A percentile compares a stretch with the other conserved stretches of the same genome.
Evolutionary conservation across 495 filamentous ascomycete genomes (phyloP).

Genomic region (Neurospora sp.): DNA sequence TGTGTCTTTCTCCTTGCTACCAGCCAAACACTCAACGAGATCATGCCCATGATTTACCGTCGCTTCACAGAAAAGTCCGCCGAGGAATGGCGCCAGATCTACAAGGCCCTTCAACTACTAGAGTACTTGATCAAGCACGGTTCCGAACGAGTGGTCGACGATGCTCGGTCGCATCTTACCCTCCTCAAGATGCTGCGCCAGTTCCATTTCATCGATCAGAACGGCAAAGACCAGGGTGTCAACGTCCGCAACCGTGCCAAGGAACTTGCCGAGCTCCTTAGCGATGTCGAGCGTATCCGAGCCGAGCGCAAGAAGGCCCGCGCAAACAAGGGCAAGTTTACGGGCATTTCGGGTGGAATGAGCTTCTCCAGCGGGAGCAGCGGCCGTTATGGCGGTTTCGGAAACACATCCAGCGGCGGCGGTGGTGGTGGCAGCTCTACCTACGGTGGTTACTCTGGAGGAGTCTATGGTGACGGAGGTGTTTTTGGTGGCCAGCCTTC

Average conservation of each 20-base stretch:
- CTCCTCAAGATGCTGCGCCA: constrained; percentile 97
- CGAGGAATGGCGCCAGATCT: constrained; percentile 98
- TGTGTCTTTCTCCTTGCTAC: neutral
- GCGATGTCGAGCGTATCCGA: constrained; percentile 89
- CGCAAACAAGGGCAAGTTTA: constrained; percentile 82
- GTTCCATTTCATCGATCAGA: constrained; percentile 93
- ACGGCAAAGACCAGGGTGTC: constrained; percentile 96
- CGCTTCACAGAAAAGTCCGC: constrained; percentile 97
- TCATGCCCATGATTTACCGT: constrained; percentile 99
- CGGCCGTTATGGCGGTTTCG: constrained; percentile 79
- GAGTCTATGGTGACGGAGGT: constrained; percentile 89
- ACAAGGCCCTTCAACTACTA: constrained; percentile 92
- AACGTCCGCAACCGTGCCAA: constrained; percentile 96
- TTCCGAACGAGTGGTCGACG: constrained; percentile 94
- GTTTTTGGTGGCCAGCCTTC: constrained; percentile 60
- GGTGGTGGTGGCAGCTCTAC: constrained; percentile 53
- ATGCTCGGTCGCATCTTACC: constrained; percentile 88
- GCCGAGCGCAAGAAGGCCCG: constrained; percentile 90
- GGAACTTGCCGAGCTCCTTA: constrained; percentile 84
- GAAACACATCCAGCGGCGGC: constrained; percentile 44
- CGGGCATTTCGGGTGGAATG: constrained; percentile 75
- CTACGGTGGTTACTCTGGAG: constrained; percentile 77
- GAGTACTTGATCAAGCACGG: constrained; percentile 98
- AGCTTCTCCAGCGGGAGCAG: constrained; percentile 42
- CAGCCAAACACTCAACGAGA: constrained; percentile 95